A percentile compares a stretch with the other conserved stretches of the same genome.
These are phyloP conservation scores for Penicillium cinerascens DNA, from an alignment of 495 filamentous ascomycete genomes.

Conservation along the genomic window DNA sequence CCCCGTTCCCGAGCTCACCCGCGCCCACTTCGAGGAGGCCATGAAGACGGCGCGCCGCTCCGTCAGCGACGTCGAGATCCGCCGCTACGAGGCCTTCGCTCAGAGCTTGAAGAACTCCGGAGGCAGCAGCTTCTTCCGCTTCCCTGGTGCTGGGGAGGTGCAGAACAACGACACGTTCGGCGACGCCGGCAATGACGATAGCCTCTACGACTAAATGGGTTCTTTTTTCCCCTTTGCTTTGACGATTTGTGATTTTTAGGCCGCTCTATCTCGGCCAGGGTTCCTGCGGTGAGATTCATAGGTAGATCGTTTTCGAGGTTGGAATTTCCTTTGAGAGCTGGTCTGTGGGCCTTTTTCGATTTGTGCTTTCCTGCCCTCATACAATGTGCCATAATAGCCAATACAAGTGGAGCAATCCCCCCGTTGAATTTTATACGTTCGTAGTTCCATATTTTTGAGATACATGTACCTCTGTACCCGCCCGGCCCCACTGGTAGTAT, in stretches of 20 bases:
- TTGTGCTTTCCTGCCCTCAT: conserved; percentile 16
- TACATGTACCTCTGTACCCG: background rate
- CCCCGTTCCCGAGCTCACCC: conserved; percentile 93
- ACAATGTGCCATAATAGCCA: conserved; percentile 32
- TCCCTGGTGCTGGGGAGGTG: conserved; percentile 71
- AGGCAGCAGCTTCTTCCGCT: conserved; percentile 94
- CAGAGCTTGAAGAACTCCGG: conserved; percentile 98
- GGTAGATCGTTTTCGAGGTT: conserved; percentile 19
- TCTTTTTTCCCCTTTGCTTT: conserved; percentile 14
- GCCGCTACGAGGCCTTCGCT: conserved; percentile 95
- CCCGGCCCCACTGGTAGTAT: no score
- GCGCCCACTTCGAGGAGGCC: conserved; percentile 96
- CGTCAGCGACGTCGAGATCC: conserved; percentile 93
- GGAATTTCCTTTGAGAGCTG: conserved; percentile 13
- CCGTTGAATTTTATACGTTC: conserved; percentile 4
- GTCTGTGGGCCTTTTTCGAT: conserved; percentile 8
- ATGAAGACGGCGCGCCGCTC: conserved; percentile 92
- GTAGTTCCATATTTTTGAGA: background rate
- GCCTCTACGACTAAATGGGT: conserved; percentile 66
- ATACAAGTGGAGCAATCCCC: conserved; percentile 21
- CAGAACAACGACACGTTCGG: conserved; percentile 66
- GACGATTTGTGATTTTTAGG: conserved; percentile 19
- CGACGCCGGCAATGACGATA: conserved; percentile 82
- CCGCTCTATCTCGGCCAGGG: conserved; percentile 10
- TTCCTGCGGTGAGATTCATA: conserved; percentile 16